A percentile compares a stretch with the other conserved stretches of the same genome.
phyloP scores from a whole-genome alignment of 192 early-diverging fungal genomes.

The Linnemannia hyalina region DNA sequence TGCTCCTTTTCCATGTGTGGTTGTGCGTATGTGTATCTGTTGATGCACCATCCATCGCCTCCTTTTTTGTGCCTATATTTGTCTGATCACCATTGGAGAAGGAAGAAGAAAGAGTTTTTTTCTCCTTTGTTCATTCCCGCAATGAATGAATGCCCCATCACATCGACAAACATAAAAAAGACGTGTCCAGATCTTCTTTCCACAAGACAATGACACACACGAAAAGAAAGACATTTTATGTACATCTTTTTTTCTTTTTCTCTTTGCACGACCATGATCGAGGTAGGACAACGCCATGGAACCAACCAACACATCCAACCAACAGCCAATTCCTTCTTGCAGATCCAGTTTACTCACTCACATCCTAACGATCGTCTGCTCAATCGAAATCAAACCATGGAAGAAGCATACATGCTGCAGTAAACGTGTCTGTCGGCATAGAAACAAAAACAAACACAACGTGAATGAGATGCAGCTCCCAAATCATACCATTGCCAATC shows the following conservation, averaged over 20 bases:
- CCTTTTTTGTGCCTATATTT: no score
- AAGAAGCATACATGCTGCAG: neutral
- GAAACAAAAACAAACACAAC: neutral
- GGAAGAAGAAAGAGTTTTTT: no score
- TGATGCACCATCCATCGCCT: no score
- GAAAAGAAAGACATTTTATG: neutral
- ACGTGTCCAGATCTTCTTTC: no score
- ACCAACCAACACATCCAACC: neutral
- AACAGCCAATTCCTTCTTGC: neutral
- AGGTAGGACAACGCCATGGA: neutral
- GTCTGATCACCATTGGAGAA: no score
- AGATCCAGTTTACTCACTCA: no score
- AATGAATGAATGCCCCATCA: no score
- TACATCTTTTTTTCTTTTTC: neutral
- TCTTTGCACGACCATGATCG: slow-evolving; percentile 1
- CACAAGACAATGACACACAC: neutral
- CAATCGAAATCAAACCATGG: neutral
- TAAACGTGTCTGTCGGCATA: slow-evolving; percentile 2
- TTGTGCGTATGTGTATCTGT: no score
- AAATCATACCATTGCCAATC: neutral
- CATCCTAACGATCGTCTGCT: neutral
- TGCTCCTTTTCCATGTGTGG: no score
- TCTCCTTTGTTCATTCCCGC: no score
- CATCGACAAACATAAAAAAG: no score
- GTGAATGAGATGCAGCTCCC: neutral